These are phyloP conservation scores for Coemansia sp. DNA, from an alignment of 192 early-diverging fungal genomes.

Conservation along the genomic window DNA sequence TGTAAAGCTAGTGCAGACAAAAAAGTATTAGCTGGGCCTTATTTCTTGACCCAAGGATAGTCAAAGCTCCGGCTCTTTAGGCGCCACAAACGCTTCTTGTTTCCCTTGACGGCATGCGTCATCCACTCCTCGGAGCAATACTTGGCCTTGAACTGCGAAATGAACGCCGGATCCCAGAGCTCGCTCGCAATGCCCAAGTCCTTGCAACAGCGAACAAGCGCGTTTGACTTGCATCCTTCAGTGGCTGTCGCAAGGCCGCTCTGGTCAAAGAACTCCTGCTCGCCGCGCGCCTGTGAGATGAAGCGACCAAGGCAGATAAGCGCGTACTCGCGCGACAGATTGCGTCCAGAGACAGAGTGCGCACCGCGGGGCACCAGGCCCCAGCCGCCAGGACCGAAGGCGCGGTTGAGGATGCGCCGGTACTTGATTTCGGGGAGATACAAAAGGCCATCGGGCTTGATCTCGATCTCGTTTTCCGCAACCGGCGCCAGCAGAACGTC, in stretches of 20 bases:
- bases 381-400: slow-evolving; percentile 94
- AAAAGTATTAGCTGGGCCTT: background rate
- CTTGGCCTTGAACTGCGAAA: slow-evolving; percentile 81
- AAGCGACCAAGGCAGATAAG: slow-evolving; percentile 85
- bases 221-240: slow-evolving; percentile 89
- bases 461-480: slow-evolving; percentile 80
- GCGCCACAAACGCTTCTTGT: slow-evolving; percentile 84
- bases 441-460: slow-evolving; percentile 92
- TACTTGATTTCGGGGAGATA: slow-evolving; percentile 98
- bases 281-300: slow-evolving; percentile 90
- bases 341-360: slow-evolving; percentile 76
- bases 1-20: background rate
- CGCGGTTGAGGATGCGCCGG: slow-evolving; percentile 89
- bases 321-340: slow-evolving; percentile 89
- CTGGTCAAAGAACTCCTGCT: slow-evolving; percentile 86
- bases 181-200: slow-evolving; percentile 90
- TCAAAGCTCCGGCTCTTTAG: slow-evolving; percentile 70
- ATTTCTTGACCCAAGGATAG: slow-evolving; percentile 60
- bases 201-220: slow-evolving; percentile 96
- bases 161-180: slow-evolving; percentile 90
- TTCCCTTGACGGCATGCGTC: slow-evolving; percentile 70
- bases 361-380: slow-evolving; percentile 86
- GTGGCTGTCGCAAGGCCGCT: slow-evolving; percentile 76
- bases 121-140: slow-evolving; percentile 77
- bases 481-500: slow-evolving; percentile 74